Evolutionary conservation across 768 basidiomycete genomes (phyloP).

Genomic region (Hygrocybe coccinea): DNA sequence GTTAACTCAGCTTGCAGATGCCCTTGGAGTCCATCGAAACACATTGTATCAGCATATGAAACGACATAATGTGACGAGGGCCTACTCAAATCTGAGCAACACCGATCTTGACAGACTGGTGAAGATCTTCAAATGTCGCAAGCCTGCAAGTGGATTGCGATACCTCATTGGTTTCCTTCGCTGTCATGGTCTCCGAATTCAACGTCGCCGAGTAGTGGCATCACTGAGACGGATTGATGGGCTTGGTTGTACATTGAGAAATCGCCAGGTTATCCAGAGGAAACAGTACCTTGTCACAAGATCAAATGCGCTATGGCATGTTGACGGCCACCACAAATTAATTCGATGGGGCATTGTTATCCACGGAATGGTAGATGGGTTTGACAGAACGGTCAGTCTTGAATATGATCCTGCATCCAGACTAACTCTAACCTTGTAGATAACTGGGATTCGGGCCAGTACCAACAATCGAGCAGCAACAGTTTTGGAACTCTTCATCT

Average conservation of each 20-base stretch:
- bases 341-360: constrained; percentile 27
- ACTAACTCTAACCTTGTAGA: constrained; percentile 10
- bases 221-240: constrained; percentile 25
- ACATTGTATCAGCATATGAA: constrained; percentile 2
- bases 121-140: background rate
- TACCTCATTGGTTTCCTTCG: constrained; percentile 29
- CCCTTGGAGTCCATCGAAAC: constrained; percentile 4
- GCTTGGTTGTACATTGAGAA: constrained; percentile 19
- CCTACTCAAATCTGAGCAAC: background rate
- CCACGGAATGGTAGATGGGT: constrained; percentile 23
- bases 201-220: constrained; percentile 14
- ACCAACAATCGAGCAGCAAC: constrained; percentile 28
- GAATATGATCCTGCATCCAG: background rate
- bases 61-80: background rate
- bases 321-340: constrained; percentile 35
- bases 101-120: constrained; percentile 8
- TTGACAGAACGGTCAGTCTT: constrained; percentile 16
- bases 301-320: constrained; percentile 31
- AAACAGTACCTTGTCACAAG: constrained; percentile 18
- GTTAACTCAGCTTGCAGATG: background rate
- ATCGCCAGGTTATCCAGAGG: constrained; percentile 13
- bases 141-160: constrained; percentile 20
- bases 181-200: constrained; percentile 22
- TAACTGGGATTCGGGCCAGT: constrained; percentile 25
- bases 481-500: constrained; percentile 23